phyloP scores from a whole-genome alignment of 2,329 filamentous ascomycete species.

The Pseudogymnoascus sp. region DNA sequence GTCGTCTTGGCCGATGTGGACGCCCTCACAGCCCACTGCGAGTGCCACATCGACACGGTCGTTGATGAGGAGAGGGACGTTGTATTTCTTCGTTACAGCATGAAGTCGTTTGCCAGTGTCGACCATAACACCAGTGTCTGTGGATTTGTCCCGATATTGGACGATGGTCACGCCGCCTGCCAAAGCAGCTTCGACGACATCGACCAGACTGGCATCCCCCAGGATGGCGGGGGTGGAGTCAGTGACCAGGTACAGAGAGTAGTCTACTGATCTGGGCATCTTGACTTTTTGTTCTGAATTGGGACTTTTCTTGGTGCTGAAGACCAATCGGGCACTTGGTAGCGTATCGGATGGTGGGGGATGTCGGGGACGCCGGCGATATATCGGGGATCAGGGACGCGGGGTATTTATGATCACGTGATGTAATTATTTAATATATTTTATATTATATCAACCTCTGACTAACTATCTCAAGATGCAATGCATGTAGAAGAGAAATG shows the following conservation, averaged over 20 bases:
- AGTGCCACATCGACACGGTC: conserved; percentile 85
- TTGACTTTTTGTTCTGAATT: conserved; percentile 19
- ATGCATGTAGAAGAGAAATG: background rate
- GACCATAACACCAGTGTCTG: conserved; percentile 65
- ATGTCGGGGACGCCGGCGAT: background rate
- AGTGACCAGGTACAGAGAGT: conserved; percentile 83
- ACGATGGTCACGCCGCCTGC: conserved; percentile 77
- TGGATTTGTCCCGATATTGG: conserved; percentile 84
- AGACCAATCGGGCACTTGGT: background rate
- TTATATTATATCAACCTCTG: background rate
- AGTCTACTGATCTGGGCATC: conserved; percentile 50
- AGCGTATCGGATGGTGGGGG: background rate
- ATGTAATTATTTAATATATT: background rate
- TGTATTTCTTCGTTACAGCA: conserved; percentile 56
- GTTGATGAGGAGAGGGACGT: conserved; percentile 82
- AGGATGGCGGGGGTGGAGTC: conserved; percentile 86
- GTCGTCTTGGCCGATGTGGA: conserved; percentile 93
- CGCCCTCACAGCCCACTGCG: conserved; percentile 79
- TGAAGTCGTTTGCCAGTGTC: conserved; percentile 66
- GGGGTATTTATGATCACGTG: background rate
- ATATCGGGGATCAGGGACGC: background rate
- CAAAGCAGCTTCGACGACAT: conserved; percentile 69
- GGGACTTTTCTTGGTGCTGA: background rate
- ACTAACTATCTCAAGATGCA: too few species aligned
- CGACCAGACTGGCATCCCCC: conserved; percentile 58